Base-by-base conservation (phyloP, 2,329 filamentous ascomycete species). In the Aspergillus puulaauensis region DNA sequence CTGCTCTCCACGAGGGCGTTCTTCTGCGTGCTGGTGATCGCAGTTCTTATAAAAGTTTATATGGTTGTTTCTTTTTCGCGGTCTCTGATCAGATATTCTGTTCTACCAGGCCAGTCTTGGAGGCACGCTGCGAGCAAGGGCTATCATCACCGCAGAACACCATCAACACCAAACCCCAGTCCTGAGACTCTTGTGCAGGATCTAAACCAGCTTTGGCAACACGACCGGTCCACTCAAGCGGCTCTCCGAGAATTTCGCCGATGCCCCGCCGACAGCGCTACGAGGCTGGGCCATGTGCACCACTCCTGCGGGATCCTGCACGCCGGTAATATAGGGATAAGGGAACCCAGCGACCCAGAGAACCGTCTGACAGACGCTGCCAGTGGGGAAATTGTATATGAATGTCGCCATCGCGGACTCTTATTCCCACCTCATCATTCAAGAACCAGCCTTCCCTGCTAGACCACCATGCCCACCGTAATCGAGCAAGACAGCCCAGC, bases 191-290 rank as follows among this genome's bases (percentile, higher is more conserved):
- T 11, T 31, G 27, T 9, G n/a, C 33, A 21, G 23, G 12, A 37
- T 45, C 45, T 55, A 48, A 49, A n/a, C 52, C 52, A 7, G 17
- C 52, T 49, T 48, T 11, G 52, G 52, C 14, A 55, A 48, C 19
- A 43, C 23, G 45, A 17, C 44, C 52, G 52, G 14, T 23, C 24
- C 33, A 44, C 23, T 48, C 37, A 19, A 49, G 37, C 41, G 35
- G 21, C 41, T 50, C 58, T 60, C 65, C 65, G 65, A 67, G 50
- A 67, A 65, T 65, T 67, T 67, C 65, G 60, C 65, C 65, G 64
- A 62, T 44, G 59, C 61, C 64, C 64, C 64, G 49, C 65, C 65
- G 44, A 58, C 51, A 39, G 44, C 49, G 43, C 60, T 53, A 57
- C 47, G 35, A 24, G 40, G 17, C 19, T 39, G 27, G 52, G 48